Base-by-base conservation (phyloP, 2,329 filamentous ascomycete genomes). In the Fusarium sp. region DNA sequence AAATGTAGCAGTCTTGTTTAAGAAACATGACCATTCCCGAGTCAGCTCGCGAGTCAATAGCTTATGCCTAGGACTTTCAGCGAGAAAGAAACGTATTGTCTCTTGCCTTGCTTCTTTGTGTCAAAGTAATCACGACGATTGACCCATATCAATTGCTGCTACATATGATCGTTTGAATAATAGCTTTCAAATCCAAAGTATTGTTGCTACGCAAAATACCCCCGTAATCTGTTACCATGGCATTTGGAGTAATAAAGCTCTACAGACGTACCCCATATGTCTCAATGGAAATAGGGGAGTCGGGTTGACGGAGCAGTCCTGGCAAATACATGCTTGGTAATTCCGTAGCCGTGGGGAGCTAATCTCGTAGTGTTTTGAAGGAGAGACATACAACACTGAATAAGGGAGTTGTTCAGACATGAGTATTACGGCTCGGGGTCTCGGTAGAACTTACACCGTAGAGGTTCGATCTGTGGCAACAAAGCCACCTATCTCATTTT, bases 271-370 rank as follows among this genome's bases (percentile, higher is more conserved):
- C 55, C 52, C 35, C 27, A 39, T 25, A 55, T 70, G 74, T 70
- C 64, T 76, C 63, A 56, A 62, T 39, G 18, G 17, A 42, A 44
- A 38, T 45, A 64, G 59, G 62, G 45, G 53, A 54, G 61, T 39
- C 36, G 29, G 60, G 70, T 69, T 70, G 69, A 55, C 61, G 38
- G 62, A 59, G 47, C 56, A 62, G 29, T 58, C n/a, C 33, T 31
- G 31, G 27, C 13, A 49, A 50, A 39, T 44, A 42, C 22, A 49
- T 60, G 15, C 70, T 70, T 70, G 58, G 50, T 42, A 60, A 74
- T 71, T 65, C 74, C 59, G 36, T 63, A 46, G 46, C 27, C 44
- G 54, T 56, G 47, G 54, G 31, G 64, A 63, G 25, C 29, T 68
- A 63, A 62, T 71, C 33, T 72, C 47, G 42, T 33, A 44, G 39